A percentile compares a stretch with the other conserved stretches of the same genome.
Conservation (phyloP, 371 early-diverging fungal genomes). For the Haplosporangium sp. region DNA sequence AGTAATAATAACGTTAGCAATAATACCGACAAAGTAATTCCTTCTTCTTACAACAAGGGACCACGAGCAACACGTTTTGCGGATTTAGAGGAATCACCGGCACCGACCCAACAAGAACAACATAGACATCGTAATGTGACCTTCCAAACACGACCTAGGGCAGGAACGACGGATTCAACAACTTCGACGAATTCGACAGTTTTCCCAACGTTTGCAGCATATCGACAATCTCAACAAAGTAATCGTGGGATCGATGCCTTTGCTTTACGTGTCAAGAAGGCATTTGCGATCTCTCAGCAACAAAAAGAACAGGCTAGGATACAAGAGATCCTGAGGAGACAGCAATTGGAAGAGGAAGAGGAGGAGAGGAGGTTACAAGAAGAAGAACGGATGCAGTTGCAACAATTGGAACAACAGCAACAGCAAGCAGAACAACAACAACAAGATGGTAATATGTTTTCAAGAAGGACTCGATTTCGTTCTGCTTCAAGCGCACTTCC, state of each 20-base stretch:
- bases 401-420: constrained; percentile 6
- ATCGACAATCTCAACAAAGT: constrained; percentile 53
- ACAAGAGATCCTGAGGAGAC: background rate
- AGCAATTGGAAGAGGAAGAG: constrained; percentile 2
- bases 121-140: constrained; percentile 21
- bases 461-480: background rate
- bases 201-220: constrained; percentile 50
- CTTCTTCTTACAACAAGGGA: background rate
- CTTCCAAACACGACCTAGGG: constrained; percentile 46
- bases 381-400: background rate
- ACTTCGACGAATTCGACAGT: constrained; percentile 28
- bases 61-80: constrained; percentile 28
- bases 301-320: constrained; percentile 14
- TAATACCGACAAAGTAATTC: background rate
- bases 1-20: no score
- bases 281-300: constrained; percentile 28
- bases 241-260: constrained; percentile 38
- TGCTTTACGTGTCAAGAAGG: constrained; percentile 40
- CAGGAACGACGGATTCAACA: constrained; percentile 36
- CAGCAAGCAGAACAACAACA: constrained; percentile 10
- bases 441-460: background rate
- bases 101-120: constrained; percentile 6
- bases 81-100: background rate
- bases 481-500: background rate
- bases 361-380: background rate